Base-by-base conservation (phyloP, 2,329 filamentous ascomycete genomes). In the Ascochyta lentis region DNA sequence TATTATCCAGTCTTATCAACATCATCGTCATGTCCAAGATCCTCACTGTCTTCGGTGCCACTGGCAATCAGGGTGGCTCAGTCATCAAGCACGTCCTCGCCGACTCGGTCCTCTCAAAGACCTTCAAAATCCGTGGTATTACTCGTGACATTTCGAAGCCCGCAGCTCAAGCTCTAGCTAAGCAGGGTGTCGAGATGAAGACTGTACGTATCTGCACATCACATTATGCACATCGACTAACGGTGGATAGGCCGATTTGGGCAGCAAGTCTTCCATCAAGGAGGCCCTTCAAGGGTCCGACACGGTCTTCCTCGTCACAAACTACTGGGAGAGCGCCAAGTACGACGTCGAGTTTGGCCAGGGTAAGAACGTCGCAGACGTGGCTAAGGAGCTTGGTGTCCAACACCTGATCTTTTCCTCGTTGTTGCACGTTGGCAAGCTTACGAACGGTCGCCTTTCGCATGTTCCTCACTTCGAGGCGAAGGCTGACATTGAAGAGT, bases 401-500 rank as follows among this genome's bases (percentile, higher is more conserved):
- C 45, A 62, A 23, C 61, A 64, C 29, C 37, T 67, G n/a, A 60
- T 68, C 40, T 69, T 65, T 49, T 67, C 63, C 0, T 64, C 65
- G 0, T 49, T 69, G 15, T 29, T 64, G n/a, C 56, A 64, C 26
- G 60, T 61, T 2, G 60, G 60, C 19, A 60, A 64, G 29, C 34
- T 58, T 8, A 66, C 60, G 8, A 58, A 62, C n/a, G 76, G 76
- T 12, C 73, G 72, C 24, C 68, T 77, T 23, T 59, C 61, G 7
- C 63, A 74, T 27, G 71, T 78, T 12, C 60, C 78, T 52, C 80
- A 84, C 60, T 87, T 87, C 56, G 84, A 87, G 66, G 73, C 71
- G 65, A 87, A 87, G 68, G 83, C 83, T 13, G 71, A 79, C 6
- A 78, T 84, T 0, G 83, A 85, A 59, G 69, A 78, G 19, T 84